phyloP scores from a whole-genome alignment of 805 yeast species.

The Lachancea dasiensis region DNA sequence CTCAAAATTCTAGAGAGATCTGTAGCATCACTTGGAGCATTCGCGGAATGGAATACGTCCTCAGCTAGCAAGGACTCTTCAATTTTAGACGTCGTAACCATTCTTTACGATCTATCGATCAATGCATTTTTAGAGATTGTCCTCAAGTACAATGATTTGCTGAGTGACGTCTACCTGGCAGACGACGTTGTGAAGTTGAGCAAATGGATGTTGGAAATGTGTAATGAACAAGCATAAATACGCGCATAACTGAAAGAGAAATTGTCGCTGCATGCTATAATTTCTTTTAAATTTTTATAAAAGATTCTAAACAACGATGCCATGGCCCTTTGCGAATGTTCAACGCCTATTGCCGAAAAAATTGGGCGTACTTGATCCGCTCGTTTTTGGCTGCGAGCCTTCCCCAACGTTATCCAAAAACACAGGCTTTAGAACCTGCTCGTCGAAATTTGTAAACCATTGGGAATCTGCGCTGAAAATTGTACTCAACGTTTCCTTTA shows the following conservation, averaged over 20 bases:
- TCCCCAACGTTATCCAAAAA: constrained; percentile 50
- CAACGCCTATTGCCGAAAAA: constrained; percentile 6
- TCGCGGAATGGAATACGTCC: constrained; percentile 34
- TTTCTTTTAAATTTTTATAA: neutral
- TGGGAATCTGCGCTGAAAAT: constrained; percentile 41
- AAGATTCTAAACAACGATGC: neutral
- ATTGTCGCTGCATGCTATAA: constrained; percentile 2
- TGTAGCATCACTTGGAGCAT: constrained; percentile 47
- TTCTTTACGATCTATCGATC: constrained; percentile 59
- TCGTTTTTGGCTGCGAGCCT: constrained; percentile 5
- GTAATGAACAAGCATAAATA: constrained; percentile 15
- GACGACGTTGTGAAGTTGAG: constrained; percentile 63
- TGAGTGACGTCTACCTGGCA: constrained; percentile 58
- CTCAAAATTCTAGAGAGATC: constrained; percentile 56
- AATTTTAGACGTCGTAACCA: constrained; percentile 39
- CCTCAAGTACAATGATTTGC: constrained; percentile 52
- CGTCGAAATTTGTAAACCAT: constrained; percentile 94
- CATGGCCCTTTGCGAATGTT: neutral
- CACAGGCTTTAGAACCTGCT: constrained; percentile 88
- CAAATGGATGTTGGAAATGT: constrained; percentile 61
- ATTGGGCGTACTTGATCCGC: constrained; percentile 9
- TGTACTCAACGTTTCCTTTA: constrained; percentile 20
- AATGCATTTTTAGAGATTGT: constrained; percentile 60
- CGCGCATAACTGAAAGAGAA: too few species aligned
- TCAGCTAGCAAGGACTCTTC: constrained; percentile 13